These are phyloP conservation scores for Chalciporus chontae DNA, from an alignment of 768 basidiomycete species.

Conservation along the genomic window DNA sequence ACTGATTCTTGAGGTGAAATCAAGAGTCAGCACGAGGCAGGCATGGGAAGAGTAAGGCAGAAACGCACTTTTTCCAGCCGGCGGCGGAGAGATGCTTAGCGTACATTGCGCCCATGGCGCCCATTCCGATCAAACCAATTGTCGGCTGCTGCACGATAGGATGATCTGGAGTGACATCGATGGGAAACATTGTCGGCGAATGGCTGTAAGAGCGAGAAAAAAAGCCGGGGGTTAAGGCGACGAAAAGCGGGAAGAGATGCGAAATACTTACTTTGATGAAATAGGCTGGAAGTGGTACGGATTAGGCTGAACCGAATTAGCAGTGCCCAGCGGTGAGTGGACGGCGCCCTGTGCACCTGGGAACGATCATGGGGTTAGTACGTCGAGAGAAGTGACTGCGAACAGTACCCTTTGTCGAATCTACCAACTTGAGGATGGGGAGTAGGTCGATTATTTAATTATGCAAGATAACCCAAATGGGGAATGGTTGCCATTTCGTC, in stretches of 20 bases:
- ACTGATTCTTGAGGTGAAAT: slow-evolving; percentile 56
- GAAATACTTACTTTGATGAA: neutral
- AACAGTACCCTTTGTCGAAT: neutral
- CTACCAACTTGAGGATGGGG: neutral
- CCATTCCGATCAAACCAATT: slow-evolving; percentile 95
- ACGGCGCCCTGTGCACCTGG: neutral
- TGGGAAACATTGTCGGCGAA: slow-evolving; percentile 10
- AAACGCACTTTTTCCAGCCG: slow-evolving; percentile 76
- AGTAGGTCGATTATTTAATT: neutral
- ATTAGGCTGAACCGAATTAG: neutral
- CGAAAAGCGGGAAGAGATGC: neutral
- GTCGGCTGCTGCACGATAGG: slow-evolving; percentile 58
- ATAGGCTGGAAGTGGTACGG: neutral
- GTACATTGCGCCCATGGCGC: slow-evolving; percentile 96
- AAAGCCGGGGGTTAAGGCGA: neutral
- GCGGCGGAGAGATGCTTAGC: slow-evolving; percentile 70
- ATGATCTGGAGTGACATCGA: slow-evolving; percentile 29
- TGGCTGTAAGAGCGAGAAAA: slow-evolving; percentile 2
- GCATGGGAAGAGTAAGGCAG: neutral
- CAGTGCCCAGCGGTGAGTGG: neutral
- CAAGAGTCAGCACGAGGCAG: neutral
- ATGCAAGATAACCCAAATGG: neutral
- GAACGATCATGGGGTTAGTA: slow-evolving; percentile 1
- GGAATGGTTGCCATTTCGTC: neutral
- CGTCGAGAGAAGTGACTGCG: neutral